phyloP scores from a whole-genome alignment of 768 basidiomycete species.

The Kwoniella pini region DNA sequence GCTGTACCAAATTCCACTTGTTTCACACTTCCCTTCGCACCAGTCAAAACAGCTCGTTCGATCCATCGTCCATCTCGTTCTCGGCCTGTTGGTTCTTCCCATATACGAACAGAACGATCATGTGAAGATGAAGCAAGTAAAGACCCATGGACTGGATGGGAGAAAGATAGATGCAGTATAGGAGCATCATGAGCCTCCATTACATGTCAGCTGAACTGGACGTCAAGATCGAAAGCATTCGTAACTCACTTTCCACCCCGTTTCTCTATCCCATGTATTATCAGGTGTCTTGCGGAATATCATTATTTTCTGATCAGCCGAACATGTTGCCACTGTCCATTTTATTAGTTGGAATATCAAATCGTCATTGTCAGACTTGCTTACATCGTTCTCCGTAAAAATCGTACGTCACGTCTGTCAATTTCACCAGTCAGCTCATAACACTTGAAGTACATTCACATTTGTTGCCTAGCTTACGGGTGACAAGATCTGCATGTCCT shows the following conservation, averaged over 20 bases:
- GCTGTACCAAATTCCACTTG: constrained; percentile 84
- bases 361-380: constrained; percentile 15
- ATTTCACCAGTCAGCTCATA: constrained; percentile 17
- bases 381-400: constrained; percentile 68
- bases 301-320: constrained; percentile 63
- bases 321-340: constrained; percentile 50
- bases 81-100: constrained; percentile 64
- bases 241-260: constrained; percentile 81
- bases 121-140: constrained; percentile 84
- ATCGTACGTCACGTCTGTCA: constrained; percentile 75
- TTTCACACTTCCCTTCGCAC: constrained; percentile 82
- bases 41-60: constrained; percentile 65
- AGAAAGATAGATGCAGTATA: constrained; percentile 79
- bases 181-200: constrained; percentile 85
- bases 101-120: constrained; percentile 88
- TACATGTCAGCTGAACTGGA: not conserved
- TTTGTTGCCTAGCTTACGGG: constrained; percentile 32
- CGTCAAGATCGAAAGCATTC: not conserved
- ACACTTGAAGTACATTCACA: not conserved
- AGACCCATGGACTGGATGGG: constrained; percentile 87
- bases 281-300: constrained; percentile 76
- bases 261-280: constrained; percentile 74
- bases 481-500: constrained; percentile 48
- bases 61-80: constrained; percentile 41
- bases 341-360: not conserved